Conservation (phyloP, 2,329 filamentous ascomycete genomes). For the Neofusicoccum sp. region DNA sequence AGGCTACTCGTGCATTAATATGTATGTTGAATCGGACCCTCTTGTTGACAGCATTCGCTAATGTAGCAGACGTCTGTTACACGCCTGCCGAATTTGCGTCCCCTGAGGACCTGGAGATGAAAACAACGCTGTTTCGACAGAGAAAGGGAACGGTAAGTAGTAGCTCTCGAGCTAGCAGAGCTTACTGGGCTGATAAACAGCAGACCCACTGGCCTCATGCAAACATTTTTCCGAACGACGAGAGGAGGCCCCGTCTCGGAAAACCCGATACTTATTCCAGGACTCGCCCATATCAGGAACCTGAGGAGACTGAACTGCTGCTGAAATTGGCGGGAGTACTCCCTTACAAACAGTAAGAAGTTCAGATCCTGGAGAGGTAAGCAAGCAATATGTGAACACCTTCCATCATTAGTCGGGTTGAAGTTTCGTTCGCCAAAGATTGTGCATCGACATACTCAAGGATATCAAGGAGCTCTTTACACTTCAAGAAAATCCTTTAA, state of each 20-base stretch:
- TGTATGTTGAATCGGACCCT: not conserved
- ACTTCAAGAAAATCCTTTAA: slow-evolving; percentile 14
- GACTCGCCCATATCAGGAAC: not conserved
- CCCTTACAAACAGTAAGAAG: slow-evolving; percentile 23
- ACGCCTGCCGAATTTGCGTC: slow-evolving; percentile 6
- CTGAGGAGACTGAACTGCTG: not conserved
- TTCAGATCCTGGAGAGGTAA: not conserved
- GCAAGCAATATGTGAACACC: no score
- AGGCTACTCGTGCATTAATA: slow-evolving; percentile 23
- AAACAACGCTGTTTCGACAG: slow-evolving; percentile 22
- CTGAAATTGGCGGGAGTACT: slow-evolving; percentile 4
- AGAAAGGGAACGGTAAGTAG: slow-evolving; percentile 7
- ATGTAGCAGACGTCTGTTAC: slow-evolving; percentile 6
- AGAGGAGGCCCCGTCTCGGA: not conserved
- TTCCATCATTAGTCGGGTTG: no score
- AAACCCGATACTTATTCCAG: not conserved
- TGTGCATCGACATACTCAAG: no score
- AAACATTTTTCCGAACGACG: slow-evolving; percentile 2
- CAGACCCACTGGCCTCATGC: slow-evolving; percentile 16
- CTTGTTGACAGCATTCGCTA: not conserved
- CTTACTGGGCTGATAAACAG: not conserved
- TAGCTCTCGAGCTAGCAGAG: not conserved
- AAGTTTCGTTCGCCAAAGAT: no score
- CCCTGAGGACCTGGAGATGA: slow-evolving; percentile 20
- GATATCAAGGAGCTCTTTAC: not conserved